Percentiles rank a stretch among this genome's conserved stretches.
Evolutionary conservation across 768 basidiomycete species (phyloP).

Genomic region (Auriculariales sp.): DNA sequence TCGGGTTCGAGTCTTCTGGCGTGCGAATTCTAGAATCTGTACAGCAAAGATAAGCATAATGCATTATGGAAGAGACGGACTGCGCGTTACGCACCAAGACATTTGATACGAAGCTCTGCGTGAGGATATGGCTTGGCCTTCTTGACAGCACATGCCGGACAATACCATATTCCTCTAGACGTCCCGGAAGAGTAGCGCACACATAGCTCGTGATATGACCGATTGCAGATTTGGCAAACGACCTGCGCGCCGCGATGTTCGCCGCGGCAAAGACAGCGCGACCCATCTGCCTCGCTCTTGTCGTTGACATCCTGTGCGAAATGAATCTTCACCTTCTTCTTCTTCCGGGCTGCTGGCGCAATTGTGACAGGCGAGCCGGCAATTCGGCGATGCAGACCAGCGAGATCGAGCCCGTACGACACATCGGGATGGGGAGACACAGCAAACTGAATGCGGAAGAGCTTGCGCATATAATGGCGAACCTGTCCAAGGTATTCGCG

Average conservation of each 20-base stretch:
- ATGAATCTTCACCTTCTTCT: constrained; percentile 52
- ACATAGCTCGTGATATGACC: constrained; percentile 57
- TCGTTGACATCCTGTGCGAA: constrained; percentile 63
- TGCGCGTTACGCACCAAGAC: constrained; percentile 31
- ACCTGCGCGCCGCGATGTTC: constrained; percentile 44
- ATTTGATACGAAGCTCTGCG: constrained; percentile 62
- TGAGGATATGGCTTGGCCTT: constrained; percentile 58
- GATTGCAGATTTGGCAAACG: constrained; percentile 55
- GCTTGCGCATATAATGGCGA: constrained; percentile 80
- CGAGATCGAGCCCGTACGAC: constrained; percentile 71
- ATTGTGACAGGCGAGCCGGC: constrained; percentile 59
- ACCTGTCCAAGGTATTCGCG: constrained; percentile 68
- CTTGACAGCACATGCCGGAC: constrained; percentile 70
- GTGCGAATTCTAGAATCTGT: constrained; percentile 4
- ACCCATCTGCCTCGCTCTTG: constrained; percentile 56
- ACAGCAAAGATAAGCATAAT: constrained; percentile 8
- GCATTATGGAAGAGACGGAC: neutral
- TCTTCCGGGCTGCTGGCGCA: constrained; percentile 22
- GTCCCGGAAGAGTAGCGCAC: constrained; percentile 31
- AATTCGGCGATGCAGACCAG: constrained; percentile 67
- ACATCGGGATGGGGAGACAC: constrained; percentile 69
- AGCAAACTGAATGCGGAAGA: constrained; percentile 82
- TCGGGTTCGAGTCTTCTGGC: constrained; percentile 31
- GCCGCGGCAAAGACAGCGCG: constrained; percentile 70
- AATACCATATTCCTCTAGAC: constrained; percentile 28